Percentiles rank a stretch among this genome's conserved stretches.
Conservation (phyloP, 108 stramenopile species). For the Skeletonema costatum region DNA sequence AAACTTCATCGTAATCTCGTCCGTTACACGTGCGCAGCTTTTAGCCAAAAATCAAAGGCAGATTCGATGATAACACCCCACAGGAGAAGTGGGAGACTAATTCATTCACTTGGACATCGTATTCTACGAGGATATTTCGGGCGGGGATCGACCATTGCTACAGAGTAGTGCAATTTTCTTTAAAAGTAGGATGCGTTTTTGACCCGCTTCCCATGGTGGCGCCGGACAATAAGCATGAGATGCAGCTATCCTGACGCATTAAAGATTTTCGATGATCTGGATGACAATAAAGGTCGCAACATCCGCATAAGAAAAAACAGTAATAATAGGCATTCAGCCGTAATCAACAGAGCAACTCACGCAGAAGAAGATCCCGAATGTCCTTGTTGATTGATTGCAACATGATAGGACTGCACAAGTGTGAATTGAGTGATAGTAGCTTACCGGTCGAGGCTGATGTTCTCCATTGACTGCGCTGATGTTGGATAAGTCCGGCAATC, state of each 20-base stretch:
- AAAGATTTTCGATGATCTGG: neutral
- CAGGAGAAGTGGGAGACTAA: constrained; percentile 6
- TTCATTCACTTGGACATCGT: constrained; percentile 22
- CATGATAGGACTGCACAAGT: constrained; percentile 17
- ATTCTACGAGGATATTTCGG: constrained; percentile 24
- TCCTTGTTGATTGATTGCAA: constrained; percentile 26
- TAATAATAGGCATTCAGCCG: neutral
- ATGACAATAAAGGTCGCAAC: neutral
- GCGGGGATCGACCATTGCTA: constrained; percentile 4
- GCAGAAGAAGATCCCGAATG: neutral
- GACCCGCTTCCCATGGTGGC: neutral
- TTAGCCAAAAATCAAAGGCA: neutral
- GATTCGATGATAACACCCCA: neutral
- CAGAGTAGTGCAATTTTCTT: too few species aligned
- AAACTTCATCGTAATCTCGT: neutral
- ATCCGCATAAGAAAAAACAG: neutral
- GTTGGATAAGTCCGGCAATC: constrained; percentile 20
- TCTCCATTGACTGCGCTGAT: constrained; percentile 23
- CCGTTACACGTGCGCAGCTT: neutral
- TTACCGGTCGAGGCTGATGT: constrained; percentile 18
- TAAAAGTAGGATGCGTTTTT: neutral
- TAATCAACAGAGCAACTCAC: constrained; percentile 6
- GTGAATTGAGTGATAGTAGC: constrained; percentile 14
- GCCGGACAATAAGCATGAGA: neutral
- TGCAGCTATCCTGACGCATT: neutral